These are phyloP conservation scores for Candida sanyaensis DNA, from an alignment of 1,139 yeast species.

Conservation along the genomic window DNA sequence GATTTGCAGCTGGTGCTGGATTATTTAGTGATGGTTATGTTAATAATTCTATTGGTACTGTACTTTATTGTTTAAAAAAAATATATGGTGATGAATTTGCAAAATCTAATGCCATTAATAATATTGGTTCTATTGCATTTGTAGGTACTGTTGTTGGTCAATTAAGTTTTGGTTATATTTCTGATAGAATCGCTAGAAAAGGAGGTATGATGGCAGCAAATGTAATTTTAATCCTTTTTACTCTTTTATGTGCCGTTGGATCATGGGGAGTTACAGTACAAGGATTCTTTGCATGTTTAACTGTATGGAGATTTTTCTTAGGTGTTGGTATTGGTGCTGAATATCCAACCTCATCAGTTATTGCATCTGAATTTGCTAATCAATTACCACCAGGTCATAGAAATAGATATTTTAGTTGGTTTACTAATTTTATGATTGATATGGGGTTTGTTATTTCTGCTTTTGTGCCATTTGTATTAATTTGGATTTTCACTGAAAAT, in stretches of 20 bases:
- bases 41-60: conserved; percentile 79
- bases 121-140: conserved; percentile 86
- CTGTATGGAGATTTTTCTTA: conserved; percentile 81
- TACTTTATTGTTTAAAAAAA: conserved; percentile 61
- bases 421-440: conserved; percentile 88
- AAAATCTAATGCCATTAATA: conserved; percentile 66
- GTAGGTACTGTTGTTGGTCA: conserved; percentile 93
- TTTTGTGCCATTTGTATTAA: conserved; percentile 81
- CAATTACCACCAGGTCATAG: conserved; percentile 77
- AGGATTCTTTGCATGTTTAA: conserved; percentile 80
- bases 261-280: conserved; percentile 73
- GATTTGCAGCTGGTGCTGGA: conserved; percentile 88
- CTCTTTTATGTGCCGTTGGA: conserved; percentile 78
- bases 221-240: conserved; percentile 66
- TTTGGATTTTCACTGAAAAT: conserved; percentile 75
- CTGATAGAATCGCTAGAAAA: conserved; percentile 80
- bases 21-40: conserved; percentile 89
- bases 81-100: conserved; percentile 67
- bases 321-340: conserved; percentile 90
- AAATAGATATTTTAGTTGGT: conserved; percentile 87
- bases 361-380: conserved; percentile 90
- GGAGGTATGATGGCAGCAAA: conserved; percentile 80
- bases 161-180: conserved; percentile 71
- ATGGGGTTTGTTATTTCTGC: conserved; percentile 81
- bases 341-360: conserved; percentile 91